phyloP scores from a whole-genome alignment of 2,329 filamentous ascomycete species.

The Aureobasidium pullulans region DNA sequence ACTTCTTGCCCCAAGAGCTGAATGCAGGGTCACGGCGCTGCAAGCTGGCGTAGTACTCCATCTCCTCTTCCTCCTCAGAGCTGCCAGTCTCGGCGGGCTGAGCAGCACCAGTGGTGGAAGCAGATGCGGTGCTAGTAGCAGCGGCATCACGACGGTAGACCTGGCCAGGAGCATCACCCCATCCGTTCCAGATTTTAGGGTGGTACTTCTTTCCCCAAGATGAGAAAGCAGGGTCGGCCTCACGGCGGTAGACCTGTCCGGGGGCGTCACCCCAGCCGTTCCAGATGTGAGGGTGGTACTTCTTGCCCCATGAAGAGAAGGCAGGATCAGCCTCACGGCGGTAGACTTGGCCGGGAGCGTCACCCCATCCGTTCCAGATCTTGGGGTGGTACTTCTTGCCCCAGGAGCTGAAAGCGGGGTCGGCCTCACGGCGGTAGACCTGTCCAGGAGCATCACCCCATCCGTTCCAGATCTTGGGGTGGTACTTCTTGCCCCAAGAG shows the following conservation, averaged over 20 bases:
- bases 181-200: background rate
- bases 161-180: background rate
- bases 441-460: conserved; percentile 12
- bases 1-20: background rate
- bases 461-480: background rate
- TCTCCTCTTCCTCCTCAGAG: background rate
- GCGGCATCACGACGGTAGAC: conserved; percentile 9
- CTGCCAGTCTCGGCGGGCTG: background rate
- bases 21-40: conserved; percentile 2
- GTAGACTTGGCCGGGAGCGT: background rate
- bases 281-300: background rate
- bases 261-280: conserved; percentile 13
- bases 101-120: background rate
- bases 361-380: background rate
- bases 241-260: conserved; percentile 18
- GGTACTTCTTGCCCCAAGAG: background rate
- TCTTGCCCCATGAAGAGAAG: background rate
- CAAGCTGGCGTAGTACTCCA: background rate
- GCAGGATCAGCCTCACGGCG: conserved; percentile 11
- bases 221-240: background rate
- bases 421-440: conserved; percentile 17
- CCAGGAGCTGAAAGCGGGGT: background rate
- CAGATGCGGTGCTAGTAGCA: background rate
- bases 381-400: background rate
- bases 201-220: conserved; percentile 1